These are phyloP conservation scores for Jaenimonas drosophilae DNA, from an alignment of 208 protist species.

Conservation along the genomic window DNA sequence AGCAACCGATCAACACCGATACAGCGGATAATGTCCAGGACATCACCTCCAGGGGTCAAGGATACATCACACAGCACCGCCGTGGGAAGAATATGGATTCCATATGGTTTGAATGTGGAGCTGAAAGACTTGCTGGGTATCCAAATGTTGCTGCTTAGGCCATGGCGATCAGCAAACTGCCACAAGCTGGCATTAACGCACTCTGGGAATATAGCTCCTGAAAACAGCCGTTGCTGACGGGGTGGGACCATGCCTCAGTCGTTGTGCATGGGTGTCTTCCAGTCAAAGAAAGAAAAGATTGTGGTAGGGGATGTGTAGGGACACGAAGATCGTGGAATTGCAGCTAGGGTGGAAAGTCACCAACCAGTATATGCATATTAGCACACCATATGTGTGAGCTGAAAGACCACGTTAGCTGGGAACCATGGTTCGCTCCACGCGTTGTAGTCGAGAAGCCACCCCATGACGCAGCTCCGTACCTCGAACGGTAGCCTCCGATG, in stretches of 20 bases:
- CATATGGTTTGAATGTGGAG: conserved; percentile 14
- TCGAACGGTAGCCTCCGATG: conserved; percentile 17
- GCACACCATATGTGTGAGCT: too few relatives aligned
- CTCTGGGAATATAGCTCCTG: conserved; percentile 60
- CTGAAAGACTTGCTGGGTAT: conserved; percentile 44
- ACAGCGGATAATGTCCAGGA: conserved; percentile 4
- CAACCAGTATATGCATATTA: too few relatives aligned
- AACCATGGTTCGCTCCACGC: too few relatives aligned
- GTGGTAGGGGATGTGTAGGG: not conserved
- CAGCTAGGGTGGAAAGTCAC: not conserved
- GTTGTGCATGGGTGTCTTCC: not conserved
- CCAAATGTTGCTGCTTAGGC: conserved; percentile 55
- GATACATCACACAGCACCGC: conserved; percentile 54
- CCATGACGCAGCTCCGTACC: conserved; percentile 20
- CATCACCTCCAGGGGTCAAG: conserved; percentile 13
- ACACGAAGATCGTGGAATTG: not conserved
- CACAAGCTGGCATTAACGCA: conserved; percentile 38
- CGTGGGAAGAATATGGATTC: conserved; percentile 38
- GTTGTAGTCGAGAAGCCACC: conserved; percentile 21
- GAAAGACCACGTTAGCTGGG: too few relatives aligned
- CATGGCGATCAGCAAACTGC: conserved; percentile 39
- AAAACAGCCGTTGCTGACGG: conserved; percentile 57
- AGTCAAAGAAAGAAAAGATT: not conserved
- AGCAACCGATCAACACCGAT: conserved; percentile 31
- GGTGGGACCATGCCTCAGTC: not conserved